Evolutionary conservation across 441 rosid species (phyloP).

Genomic region (Croton laevigatus): DNA sequence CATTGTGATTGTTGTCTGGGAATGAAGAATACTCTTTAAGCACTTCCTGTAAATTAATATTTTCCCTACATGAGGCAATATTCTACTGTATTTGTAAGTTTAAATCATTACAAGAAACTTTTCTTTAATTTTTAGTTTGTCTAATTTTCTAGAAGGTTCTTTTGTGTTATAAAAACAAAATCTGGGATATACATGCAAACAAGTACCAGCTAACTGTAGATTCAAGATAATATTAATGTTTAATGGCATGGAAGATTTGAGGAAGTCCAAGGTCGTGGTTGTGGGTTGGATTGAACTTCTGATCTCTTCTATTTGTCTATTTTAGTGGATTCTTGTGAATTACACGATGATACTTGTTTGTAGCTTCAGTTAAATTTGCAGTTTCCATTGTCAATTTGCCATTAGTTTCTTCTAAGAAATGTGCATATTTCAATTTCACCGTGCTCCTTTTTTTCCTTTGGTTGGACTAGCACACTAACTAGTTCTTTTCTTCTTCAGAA

Average conservation of each 20-base stretch:
- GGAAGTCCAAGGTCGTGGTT: background rate
- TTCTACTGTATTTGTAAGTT: background rate
- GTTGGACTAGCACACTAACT: background rate
- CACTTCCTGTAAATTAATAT: background rate
- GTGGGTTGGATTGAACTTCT: background rate
- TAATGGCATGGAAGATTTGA: background rate
- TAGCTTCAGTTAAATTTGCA: conserved; percentile 4
- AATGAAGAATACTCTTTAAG: background rate
- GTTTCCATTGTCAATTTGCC: conserved; percentile 2
- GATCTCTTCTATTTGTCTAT: background rate
- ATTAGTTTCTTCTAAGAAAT: background rate
- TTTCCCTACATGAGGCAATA: background rate
- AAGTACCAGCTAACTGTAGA: background rate
- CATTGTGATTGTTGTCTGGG: background rate
- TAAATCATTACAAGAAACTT: background rate
- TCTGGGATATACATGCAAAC: background rate
- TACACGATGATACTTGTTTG: background rate
- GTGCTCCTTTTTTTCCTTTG: background rate
- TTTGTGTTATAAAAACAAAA: background rate
- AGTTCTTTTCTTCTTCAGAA: background rate
- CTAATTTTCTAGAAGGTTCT: background rate
- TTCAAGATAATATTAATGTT: background rate
- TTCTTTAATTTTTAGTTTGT: background rate
- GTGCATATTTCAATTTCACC: background rate
- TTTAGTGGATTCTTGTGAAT: background rate